phyloP scores from a whole-genome alignment of 768 basidiomycete species.

The Phanerochaete sordida region DNA sequence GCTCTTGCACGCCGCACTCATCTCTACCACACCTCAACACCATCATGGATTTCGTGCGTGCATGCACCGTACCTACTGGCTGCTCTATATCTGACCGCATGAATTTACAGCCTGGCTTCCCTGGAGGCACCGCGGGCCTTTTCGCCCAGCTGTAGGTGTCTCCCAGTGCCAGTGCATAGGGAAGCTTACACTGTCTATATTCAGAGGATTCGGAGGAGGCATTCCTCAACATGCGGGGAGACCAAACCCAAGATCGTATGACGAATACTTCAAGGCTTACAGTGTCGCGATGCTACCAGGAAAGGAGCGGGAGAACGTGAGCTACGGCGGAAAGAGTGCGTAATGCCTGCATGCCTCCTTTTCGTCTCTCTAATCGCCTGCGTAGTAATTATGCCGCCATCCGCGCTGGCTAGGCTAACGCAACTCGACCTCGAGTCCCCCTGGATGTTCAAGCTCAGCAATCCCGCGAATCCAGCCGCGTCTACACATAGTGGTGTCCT shows the following conservation, averaged over 20 bases:
- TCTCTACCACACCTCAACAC: not conserved
- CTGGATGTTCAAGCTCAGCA: slow-evolving; percentile 96
- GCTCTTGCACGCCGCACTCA: not conserved
- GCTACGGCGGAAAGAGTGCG: slow-evolving; percentile 96
- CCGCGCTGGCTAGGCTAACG: slow-evolving; percentile 85
- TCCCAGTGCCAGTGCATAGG: not conserved
- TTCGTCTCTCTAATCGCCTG: not conserved
- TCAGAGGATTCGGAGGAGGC: slow-evolving; percentile 48
- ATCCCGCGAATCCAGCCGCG: slow-evolving; percentile 78
- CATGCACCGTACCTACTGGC: not conserved
- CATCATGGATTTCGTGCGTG: slow-evolving; percentile 38
- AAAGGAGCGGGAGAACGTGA: slow-evolving; percentile 82
- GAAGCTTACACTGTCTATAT: not conserved
- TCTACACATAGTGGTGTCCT: slow-evolving; percentile 96
- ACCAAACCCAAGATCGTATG: slow-evolving; percentile 71
- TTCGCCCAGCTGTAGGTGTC: slow-evolving; percentile 68
- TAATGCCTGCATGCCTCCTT: slow-evolving; percentile 24
- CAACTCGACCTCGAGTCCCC: slow-evolving; percentile 85
- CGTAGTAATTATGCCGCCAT: slow-evolving; percentile 95
- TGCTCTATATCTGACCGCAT: not conserved
- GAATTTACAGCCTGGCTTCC: slow-evolving; percentile 36
- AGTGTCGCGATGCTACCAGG: slow-evolving; percentile 93
- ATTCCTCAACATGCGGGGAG: slow-evolving; percentile 44
- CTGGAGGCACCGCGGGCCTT: slow-evolving; percentile 54
- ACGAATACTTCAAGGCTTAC: slow-evolving; percentile 93